These are phyloP conservation scores for Cyberlindnera lachancei DNA, from an alignment of 805 yeast species.

Conservation along the genomic window DNA sequence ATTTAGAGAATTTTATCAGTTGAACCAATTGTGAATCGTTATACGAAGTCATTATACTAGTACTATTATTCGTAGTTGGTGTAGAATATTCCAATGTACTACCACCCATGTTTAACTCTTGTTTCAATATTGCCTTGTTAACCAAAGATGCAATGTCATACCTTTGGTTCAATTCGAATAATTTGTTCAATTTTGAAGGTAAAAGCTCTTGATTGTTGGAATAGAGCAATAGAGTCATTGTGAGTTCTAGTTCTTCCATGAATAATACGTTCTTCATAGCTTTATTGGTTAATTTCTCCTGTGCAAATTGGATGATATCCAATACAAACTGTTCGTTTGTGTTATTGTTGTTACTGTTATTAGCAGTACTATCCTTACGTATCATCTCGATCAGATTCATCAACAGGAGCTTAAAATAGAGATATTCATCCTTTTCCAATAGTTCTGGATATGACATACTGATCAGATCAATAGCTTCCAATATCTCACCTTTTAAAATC, in stretches of 20 bases:
- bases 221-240: conserved; percentile 71
- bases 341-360: conserved; percentile 16
- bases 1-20: conserved; percentile 35
- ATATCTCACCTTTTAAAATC: conserved; percentile 54
- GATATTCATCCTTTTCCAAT: conserved; percentile 51
- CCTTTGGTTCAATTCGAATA: conserved; percentile 56
- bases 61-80: not conserved
- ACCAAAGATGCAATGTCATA: conserved; percentile 62
- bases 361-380: too few relatives aligned
- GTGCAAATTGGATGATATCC: conserved; percentile 49
- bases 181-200: conserved; percentile 45
- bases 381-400: conserved; percentile 78
- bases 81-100: too few relatives aligned
- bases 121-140: conserved; percentile 50
- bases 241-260: conserved; percentile 66
- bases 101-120: too few relatives aligned
- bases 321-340: conserved; percentile 44
- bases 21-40: conserved; percentile 37
- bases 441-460: conserved; percentile 56
- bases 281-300: conserved; percentile 52
- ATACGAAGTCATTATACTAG: conserved; percentile 3
- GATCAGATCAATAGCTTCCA: conserved; percentile 47
- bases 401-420: conserved; percentile 68
- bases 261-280: conserved; percentile 51
- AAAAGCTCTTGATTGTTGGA: conserved; percentile 27